Conservation (phyloP, 257 asterid species). For the Salvia splendens region DNA sequence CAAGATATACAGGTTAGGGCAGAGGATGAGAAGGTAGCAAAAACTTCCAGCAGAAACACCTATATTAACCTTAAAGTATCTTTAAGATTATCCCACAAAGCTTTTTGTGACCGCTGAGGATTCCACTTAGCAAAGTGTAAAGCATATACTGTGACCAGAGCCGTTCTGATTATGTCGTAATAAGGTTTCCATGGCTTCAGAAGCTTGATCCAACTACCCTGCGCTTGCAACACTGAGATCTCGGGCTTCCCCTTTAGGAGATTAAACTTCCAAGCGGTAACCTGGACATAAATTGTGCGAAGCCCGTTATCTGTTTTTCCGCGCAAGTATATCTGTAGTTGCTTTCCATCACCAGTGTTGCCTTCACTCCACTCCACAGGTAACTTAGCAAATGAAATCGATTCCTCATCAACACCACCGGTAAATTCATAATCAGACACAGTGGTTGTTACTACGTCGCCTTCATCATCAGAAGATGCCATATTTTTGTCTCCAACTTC, state of each 20-base stretch:
- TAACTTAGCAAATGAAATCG: conserved; percentile 59
- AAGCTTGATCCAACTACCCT: conserved; percentile 79
- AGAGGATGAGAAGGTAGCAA: conserved; percentile 15
- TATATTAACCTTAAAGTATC: conserved; percentile 65
- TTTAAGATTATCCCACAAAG: conserved; percentile 73
- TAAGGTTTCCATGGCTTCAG: conserved; percentile 68
- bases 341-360: conserved; percentile 34
- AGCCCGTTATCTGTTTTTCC: conserved; percentile 75
- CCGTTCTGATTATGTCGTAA: conserved; percentile 48
- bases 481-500: conserved; percentile 34
- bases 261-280: conserved; percentile 78
- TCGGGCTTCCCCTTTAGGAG: conserved; percentile 52
- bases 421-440: conserved; percentile 63
- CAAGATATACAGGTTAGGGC: neutral
- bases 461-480: conserved; percentile 84
- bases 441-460: conserved; percentile 39
- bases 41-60: conserved; percentile 1
- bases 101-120: conserved; percentile 56
- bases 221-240: conserved; percentile 59
- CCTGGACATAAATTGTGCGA: conserved; percentile 59
- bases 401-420: conserved; percentile 38
- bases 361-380: conserved; percentile 53
- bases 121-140: conserved; percentile 61
- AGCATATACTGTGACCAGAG: conserved; percentile 58
- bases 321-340: conserved; percentile 44